phyloP scores from a whole-genome alignment of 257 asterid genomes.

The Penstemon barbatus region DNA sequence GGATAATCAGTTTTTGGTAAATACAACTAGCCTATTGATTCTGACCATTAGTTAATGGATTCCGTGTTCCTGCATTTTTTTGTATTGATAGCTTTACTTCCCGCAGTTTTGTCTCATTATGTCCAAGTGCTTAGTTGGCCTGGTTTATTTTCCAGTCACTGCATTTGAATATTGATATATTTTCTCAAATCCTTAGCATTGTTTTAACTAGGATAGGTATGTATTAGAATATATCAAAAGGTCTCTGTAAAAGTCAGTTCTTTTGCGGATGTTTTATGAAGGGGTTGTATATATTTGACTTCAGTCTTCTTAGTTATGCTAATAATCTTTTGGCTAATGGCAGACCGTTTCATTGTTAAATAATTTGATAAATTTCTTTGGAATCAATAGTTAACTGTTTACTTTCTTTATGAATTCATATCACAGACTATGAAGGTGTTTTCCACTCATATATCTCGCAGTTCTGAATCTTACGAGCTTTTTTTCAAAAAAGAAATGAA shows the following conservation, averaged over 20 bases:
- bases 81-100: not conserved
- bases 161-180: not conserved
- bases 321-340: slow-evolving; percentile 6
- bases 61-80: slow-evolving; percentile 2
- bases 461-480: no score
- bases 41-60: not conserved
- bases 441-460: slow-evolving; percentile 4
- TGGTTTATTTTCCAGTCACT: not conserved
- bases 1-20: not conserved
- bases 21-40: not conserved
- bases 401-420: slow-evolving; percentile 7
- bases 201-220: not conserved
- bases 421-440: slow-evolving; percentile 9
- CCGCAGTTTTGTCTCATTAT: not conserved
- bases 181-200: not conserved
- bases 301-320: not conserved
- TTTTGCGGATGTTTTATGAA: not conserved
- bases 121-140: not conserved
- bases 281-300: not conserved
- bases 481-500: not conserved
- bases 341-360: not conserved
- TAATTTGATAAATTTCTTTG: slow-evolving; percentile 7
- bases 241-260: no score
- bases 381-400: not conserved
- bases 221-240: no score